A percentile compares a stretch with the other conserved stretches of the same genome.
These are phyloP conservation scores for Raddia distichophylla DNA, from an alignment of 176 grass and related monocot genomes.

Conservation along the genomic window DNA sequence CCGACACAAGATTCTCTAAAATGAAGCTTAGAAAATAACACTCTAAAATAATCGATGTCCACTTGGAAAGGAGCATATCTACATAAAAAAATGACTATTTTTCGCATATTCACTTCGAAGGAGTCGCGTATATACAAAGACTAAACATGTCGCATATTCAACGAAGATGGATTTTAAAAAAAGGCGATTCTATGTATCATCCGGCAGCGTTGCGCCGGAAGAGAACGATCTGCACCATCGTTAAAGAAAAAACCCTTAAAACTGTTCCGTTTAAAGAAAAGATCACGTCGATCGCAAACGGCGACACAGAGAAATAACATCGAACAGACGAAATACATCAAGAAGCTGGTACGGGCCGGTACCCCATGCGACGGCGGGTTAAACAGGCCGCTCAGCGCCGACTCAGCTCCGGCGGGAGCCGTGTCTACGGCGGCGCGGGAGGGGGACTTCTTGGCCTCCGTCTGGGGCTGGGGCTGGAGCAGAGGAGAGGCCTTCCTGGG, in stretches of 20 bases:
- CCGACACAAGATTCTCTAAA: conserved; percentile 6
- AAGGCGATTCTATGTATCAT: conserved; percentile 5
- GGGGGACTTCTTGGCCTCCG: conserved; percentile 50
- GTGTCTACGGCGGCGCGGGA: conserved; percentile 27
- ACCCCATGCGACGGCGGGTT: conserved; percentile 40
- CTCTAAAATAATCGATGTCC: background rate
- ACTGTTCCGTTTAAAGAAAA: background rate
- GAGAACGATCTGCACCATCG: conserved; percentile 27
- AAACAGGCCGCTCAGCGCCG: conserved; percentile 54
- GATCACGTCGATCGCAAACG: conserved; percentile 17
- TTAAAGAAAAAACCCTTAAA: conserved; percentile 2
- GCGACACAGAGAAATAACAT: conserved; percentile 8
- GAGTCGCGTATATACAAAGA: background rate
- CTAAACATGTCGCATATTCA: background rate
- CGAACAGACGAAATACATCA: conserved; percentile 22
- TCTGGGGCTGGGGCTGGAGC: conserved; percentile 24
- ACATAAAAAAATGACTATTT: background rate
- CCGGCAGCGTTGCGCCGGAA: background rate
- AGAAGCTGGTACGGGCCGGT: background rate
- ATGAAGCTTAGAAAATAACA: background rate
- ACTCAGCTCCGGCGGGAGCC: conserved; percentile 23
- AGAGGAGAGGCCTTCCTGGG: conserved; percentile 37
- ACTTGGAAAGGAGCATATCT: background rate
- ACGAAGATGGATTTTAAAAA: conserved; percentile 26
- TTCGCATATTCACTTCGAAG: conserved; percentile 19